Percentiles rank a stretch among this genome's conserved stretches.
These are phyloP conservation scores for Neltuma alba DNA, from an alignment of 306 rosid species.

Conservation along the genomic window DNA sequence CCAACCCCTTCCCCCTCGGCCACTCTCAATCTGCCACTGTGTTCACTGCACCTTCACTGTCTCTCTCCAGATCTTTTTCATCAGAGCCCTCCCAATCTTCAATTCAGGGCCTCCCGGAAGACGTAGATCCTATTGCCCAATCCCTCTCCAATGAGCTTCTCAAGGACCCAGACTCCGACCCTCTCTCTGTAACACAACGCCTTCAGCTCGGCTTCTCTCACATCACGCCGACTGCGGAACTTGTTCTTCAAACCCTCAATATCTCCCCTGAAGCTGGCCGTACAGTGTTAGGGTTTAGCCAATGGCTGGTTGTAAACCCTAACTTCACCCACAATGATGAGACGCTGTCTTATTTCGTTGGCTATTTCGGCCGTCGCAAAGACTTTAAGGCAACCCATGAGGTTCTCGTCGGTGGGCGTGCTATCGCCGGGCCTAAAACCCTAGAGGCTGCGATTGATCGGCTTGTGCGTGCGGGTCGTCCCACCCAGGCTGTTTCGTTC, in stretches of 20 bases:
- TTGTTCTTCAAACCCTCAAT: slow-evolving; percentile 57
- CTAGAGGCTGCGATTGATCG: slow-evolving; percentile 51
- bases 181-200: slow-evolving; percentile 57
- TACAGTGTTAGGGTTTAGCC: slow-evolving; percentile 57
- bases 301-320: slow-evolving; percentile 61
- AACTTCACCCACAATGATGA: slow-evolving; percentile 66
- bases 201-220: slow-evolving; percentile 74
- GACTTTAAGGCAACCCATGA: slow-evolving; percentile 79
- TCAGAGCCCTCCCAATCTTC: slow-evolving; percentile 30
- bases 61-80: slow-evolving; percentile 44
- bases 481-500: slow-evolving; percentile 58
- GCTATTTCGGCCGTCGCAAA: slow-evolving; percentile 71
- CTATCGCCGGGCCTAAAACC: slow-evolving; percentile 59
- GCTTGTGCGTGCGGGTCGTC: slow-evolving; percentile 72
- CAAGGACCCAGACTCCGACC: slow-evolving; percentile 50
- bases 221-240: slow-evolving; percentile 50
- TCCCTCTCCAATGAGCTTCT: slow-evolving; percentile 66
- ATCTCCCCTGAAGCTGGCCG: slow-evolving; percentile 71
- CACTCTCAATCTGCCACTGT: slow-evolving; percentile 32
- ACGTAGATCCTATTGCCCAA: slow-evolving; percentile 46
- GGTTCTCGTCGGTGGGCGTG: slow-evolving; percentile 40
- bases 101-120: slow-evolving; percentile 1
- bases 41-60: slow-evolving; percentile 35
- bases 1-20: slow-evolving; percentile 32
- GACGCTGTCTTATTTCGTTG: slow-evolving; percentile 62